These are phyloP conservation scores for Aureobasidium uvarum DNA, from an alignment of 2,329 filamentous ascomycete species.

Conservation along the genomic window DNA sequence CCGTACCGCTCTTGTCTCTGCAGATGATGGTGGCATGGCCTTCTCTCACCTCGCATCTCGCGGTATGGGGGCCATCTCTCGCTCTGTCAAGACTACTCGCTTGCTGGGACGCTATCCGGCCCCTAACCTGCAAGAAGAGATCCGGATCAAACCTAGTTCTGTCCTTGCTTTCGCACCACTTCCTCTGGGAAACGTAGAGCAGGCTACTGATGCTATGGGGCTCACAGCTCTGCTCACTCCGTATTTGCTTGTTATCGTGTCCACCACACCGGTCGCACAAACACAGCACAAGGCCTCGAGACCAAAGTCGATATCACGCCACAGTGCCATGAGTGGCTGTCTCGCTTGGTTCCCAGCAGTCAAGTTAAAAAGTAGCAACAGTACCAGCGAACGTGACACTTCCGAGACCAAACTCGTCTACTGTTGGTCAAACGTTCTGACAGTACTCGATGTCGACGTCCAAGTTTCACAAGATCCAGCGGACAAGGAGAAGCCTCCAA, in stretches of 20 bases:
- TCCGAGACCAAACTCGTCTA: conserved; percentile 89
- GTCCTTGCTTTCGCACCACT: conserved; percentile 88
- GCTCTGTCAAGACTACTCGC: conserved; percentile 83
- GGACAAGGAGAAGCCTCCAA: conserved; percentile 73
- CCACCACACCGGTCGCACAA: conserved; percentile 91
- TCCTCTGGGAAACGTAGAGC: conserved; percentile 90
- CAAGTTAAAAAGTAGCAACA: conserved; percentile 74
- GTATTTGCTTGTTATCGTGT: conserved; percentile 93
- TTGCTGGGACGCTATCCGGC: conserved; percentile 90
- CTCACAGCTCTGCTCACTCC: conserved; percentile 94
- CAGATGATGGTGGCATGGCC: conserved; percentile 93
- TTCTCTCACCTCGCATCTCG: conserved; percentile 95
- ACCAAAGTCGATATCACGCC: conserved; percentile 85
- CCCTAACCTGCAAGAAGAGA: conserved; percentile 59
- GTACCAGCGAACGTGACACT: conserved; percentile 49
- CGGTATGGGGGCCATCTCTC: conserved; percentile 80
- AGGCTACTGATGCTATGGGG: conserved; percentile 81
- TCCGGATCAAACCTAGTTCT: conserved; percentile 83
- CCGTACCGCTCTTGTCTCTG: conserved; percentile 91
- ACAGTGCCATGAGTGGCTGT: conserved; percentile 90
- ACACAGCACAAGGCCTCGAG: conserved; percentile 92
- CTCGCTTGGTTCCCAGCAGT: conserved; percentile 97
- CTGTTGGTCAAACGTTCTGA: conserved; percentile 98
- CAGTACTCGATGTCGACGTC: conserved; percentile 83
- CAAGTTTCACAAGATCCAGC: conserved; percentile 55